phyloP scores from a whole-genome alignment of 495 filamentous ascomycete genomes.

The Aspergillus ellipticus region DNA sequence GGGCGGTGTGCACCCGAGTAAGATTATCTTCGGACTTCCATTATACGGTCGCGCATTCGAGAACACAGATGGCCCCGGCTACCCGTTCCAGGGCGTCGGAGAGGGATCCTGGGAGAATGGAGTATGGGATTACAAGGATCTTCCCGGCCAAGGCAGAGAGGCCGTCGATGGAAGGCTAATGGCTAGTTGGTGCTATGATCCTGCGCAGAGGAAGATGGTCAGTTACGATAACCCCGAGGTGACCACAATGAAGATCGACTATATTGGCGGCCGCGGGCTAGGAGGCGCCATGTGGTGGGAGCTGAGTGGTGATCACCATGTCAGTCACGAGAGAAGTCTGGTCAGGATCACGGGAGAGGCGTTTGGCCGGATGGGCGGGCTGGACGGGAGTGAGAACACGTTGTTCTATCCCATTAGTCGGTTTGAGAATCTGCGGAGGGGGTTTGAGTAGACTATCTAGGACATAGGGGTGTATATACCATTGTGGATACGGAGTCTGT shows the following conservation, averaged over 20 bases:
- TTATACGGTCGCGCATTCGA: slow-evolving; percentile 81
- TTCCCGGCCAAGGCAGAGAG: slow-evolving; percentile 42
- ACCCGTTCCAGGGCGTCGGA: slow-evolving; percentile 64
- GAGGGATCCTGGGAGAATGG: slow-evolving; percentile 68
- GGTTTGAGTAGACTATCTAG: neutral
- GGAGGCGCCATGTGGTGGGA: slow-evolving; percentile 19
- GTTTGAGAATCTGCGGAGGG: slow-evolving; percentile 7
- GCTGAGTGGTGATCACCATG: slow-evolving; percentile 5
- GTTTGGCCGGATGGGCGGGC: neutral
- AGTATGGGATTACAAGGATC: slow-evolving; percentile 71
- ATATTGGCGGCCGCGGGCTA: slow-evolving; percentile 8
- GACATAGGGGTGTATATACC: neutral
- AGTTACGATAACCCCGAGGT: slow-evolving; percentile 15
- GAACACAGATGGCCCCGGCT: slow-evolving; percentile 66
- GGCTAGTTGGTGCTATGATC: slow-evolving; percentile 12
- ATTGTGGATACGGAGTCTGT: no score
- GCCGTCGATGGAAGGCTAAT: slow-evolving; percentile 9
- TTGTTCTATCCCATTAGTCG: slow-evolving; percentile 1
- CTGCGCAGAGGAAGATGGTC: slow-evolving; percentile 1
- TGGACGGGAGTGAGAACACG: slow-evolving; percentile 5
- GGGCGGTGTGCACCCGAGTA: slow-evolving; percentile 56
- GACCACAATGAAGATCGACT: slow-evolving; percentile 6
- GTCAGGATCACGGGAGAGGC: neutral
- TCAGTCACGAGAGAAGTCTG: neutral
- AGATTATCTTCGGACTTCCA: slow-evolving; percentile 81